Percentiles rank a stretch among this genome's conserved stretches.
Evolutionary conservation across 2,329 filamentous ascomycete species (phyloP).

Genomic region (Mariannaea elegans): DNA sequence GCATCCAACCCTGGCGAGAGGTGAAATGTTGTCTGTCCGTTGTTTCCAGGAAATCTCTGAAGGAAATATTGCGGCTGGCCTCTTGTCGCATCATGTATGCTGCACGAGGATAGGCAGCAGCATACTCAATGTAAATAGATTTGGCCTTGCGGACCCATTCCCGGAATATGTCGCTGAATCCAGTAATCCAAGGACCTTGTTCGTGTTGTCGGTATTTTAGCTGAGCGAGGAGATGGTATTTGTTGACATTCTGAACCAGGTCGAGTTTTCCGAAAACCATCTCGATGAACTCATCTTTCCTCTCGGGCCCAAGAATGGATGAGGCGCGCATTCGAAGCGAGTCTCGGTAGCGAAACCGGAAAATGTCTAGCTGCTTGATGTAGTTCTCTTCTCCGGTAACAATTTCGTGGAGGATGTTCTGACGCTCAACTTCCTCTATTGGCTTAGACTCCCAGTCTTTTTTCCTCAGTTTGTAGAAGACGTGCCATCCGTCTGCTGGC

Average conservation of each 20-base stretch:
- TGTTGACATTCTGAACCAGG: conserved; percentile 87
- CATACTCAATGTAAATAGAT: conserved; percentile 89
- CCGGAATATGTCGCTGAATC: conserved; percentile 96
- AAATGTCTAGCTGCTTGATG: conserved; percentile 87
- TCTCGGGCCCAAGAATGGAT: conserved; percentile 81
- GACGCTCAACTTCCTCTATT: conserved; percentile 90
- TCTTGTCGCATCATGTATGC: conserved; percentile 86
- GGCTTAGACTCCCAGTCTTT: conserved; percentile 75
- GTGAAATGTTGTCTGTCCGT: conserved; percentile 81
- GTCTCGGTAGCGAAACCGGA: conserved; percentile 86
- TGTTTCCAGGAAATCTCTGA: conserved; percentile 86
- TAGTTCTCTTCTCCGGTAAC: conserved; percentile 92
- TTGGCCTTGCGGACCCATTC: conserved; percentile 98
- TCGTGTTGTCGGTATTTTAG: conserved; percentile 97
- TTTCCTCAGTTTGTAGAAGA: conserved; percentile 85
- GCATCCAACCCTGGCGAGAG: conserved; percentile 89
- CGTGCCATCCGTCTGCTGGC: conserved; percentile 81
- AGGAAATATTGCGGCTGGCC: conserved; percentile 83
- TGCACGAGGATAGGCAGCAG: conserved; percentile 84
- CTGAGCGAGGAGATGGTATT: conserved; percentile 89
- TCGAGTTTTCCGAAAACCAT: conserved; percentile 94
- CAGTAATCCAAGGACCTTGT: conserved; percentile 92
- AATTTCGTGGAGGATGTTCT: conserved; percentile 95
- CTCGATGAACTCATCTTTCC: conserved; percentile 79
- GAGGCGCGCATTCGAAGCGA: conserved; percentile 77